phyloP scores from a whole-genome alignment of 176 grass and related monocot species.

The Typha latifolia region DNA sequence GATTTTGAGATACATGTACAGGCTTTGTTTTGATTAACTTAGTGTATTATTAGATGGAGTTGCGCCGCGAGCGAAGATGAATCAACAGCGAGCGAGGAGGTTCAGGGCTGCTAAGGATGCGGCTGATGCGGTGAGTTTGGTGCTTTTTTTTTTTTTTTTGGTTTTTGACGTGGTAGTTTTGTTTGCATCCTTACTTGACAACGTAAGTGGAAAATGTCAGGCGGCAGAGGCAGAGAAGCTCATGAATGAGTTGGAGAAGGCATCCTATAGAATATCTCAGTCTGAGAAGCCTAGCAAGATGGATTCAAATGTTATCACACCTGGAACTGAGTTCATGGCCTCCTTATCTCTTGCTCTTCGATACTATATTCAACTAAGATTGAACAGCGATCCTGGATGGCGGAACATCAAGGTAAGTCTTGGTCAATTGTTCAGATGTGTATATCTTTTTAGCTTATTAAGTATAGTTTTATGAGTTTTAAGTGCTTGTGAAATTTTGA shows the following conservation, averaged over 20 bases:
- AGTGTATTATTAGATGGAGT: constrained; percentile 51
- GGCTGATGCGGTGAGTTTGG: constrained; percentile 12
- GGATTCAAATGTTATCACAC: constrained; percentile 58
- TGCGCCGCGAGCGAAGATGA: constrained; percentile 75
- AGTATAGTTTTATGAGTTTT: background rate
- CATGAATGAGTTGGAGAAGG: constrained; percentile 15
- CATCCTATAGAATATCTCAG: constrained; percentile 11
- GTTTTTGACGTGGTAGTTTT: background rate
- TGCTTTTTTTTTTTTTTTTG: background rate
- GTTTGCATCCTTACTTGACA: background rate
- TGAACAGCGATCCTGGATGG: constrained; percentile 42
- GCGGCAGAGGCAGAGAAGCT: constrained; percentile 29
- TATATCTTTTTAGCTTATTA: background rate
- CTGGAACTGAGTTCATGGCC: constrained; percentile 65
- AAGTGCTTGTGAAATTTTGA: constrained; percentile 3
- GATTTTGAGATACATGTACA: background rate
- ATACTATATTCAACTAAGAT: constrained; percentile 35
- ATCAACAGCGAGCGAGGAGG: constrained; percentile 50
- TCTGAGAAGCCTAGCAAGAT: background rate
- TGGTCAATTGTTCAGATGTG: background rate
- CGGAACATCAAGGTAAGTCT: constrained; percentile 43
- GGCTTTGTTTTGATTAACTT: background rate
- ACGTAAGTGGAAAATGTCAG: constrained; percentile 16
- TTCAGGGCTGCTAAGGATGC: constrained; percentile 48
- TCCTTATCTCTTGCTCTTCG: constrained; percentile 34